Evolutionary conservation across 1,284 basidiomycete genomes (phyloP), one percentile per base, ranked within the genome.

Genomic region (Papiliotrema nemorosa): DNA sequence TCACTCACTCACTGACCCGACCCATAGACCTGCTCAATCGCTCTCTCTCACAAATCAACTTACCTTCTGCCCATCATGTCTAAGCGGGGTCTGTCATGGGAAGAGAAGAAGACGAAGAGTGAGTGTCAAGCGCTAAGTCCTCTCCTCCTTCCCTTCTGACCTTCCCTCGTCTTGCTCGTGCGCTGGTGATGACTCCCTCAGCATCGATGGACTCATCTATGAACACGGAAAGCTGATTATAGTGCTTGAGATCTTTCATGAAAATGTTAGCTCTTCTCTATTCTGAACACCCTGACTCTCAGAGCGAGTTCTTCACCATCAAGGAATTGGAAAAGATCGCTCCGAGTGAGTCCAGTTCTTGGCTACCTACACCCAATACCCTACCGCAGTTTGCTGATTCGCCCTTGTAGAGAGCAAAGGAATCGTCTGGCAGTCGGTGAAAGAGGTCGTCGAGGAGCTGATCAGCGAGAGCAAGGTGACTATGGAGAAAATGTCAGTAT

Each of bases 241-340:
- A 73, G 70, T 93, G 51, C 73, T 92, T 18, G 89, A 92, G 73
- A 86, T 92, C 61, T 91, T 93, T 66, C 88, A 91, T 66, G 90
- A 93, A 71, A 85, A 85, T 12, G 90, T 87, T 62, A 59, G 80
- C 66, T n/a, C 14, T 50, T 26, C 41, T 25, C 5, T n/a, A 18
- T 4, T 27, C 24, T 25, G 18, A 22, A 16, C 44, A 36, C 14
- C 35, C 38, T 27, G 12, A 9, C 22, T 22, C 43, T 20, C 62
- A 91, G 90, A 86, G 85, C 72, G 88, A 91, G 66, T 92, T 92
- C 67, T 92, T 55, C 40, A 69, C 90, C 81, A 78, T 93, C 43
- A 92, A 91, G 67, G 90, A 93, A 61, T 78, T 93, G 18, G 90
- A 93, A 73, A 93, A 90, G 62, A 63, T 71, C 24, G 72, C 64